phyloP scores from a whole-genome alignment of 768 basidiomycete species.

The Amanita polypyramis region DNA sequence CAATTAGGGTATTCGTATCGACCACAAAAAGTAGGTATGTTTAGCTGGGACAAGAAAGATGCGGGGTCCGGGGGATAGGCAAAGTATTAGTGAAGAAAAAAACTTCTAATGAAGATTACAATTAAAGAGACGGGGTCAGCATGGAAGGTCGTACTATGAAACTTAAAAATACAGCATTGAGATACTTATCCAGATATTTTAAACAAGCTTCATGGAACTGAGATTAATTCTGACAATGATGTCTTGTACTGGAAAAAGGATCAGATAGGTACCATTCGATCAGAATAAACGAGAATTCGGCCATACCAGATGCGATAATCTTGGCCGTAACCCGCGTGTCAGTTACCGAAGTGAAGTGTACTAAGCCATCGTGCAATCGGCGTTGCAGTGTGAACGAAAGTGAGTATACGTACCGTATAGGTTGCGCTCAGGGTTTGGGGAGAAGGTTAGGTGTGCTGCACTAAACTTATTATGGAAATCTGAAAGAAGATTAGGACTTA shows the following conservation, averaged over 20 bases:
- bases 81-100: not conserved
- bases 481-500: constrained; percentile 16
- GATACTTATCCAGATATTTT: constrained; percentile 7
- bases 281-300: constrained; percentile 6
- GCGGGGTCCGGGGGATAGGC: no score
- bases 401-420: constrained; percentile 45
- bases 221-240: constrained; percentile 62
- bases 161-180: constrained; percentile 2
- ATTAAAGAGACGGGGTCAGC: not conserved
- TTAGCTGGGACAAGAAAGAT: no score
- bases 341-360: constrained; percentile 75
- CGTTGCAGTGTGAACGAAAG: not conserved
- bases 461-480: constrained; percentile 71
- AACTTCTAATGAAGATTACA: not conserved
- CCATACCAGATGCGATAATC: constrained; percentile 64
- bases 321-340: constrained; percentile 64
- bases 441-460: constrained; percentile 52
- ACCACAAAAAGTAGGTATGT: no score
- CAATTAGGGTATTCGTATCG: not conserved
- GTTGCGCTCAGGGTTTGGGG: constrained; percentile 65
- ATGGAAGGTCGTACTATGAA: not conserved
- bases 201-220: constrained; percentile 46
- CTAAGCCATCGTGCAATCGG: constrained; percentile 23
- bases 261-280: constrained; percentile 6
- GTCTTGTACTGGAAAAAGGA: constrained; percentile 44